Percentiles rank a stretch among this genome's conserved stretches.
These are phyloP conservation scores for Trichosporon sp. DNA, from an alignment of 1,284 basidiomycete species.

Conservation along the genomic window DNA sequence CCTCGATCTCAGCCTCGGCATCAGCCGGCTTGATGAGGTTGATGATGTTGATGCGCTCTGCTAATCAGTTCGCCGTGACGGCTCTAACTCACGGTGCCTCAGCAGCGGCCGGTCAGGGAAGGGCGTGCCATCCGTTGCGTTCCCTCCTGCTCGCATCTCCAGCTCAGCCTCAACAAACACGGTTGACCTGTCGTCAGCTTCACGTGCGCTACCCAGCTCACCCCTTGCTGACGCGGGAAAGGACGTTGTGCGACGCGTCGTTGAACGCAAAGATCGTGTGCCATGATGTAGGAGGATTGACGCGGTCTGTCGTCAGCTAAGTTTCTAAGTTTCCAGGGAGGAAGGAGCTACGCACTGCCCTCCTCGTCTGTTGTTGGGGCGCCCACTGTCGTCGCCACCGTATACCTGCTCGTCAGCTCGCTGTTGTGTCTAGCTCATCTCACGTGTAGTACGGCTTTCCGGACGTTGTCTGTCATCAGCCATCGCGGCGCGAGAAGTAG, in stretches of 20 bases:
- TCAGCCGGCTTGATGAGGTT: constrained; percentile 34
- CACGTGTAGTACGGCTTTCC: constrained; percentile 51
- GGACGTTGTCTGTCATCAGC: constrained; percentile 36
- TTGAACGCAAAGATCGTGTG: constrained; percentile 52
- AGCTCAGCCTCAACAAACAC: constrained; percentile 54
- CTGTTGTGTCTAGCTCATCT: neutral
- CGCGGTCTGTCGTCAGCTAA: constrained; percentile 23
- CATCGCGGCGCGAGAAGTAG: too few species aligned
- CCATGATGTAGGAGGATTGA: constrained; percentile 46
- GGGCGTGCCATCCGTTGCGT: constrained; percentile 34
- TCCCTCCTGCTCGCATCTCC: constrained; percentile 43
- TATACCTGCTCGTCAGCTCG: constrained; percentile 38
- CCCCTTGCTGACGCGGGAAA: constrained; percentile 47
- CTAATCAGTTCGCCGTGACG: neutral
- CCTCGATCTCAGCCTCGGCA: constrained; percentile 24
- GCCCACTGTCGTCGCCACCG: constrained; percentile 44
- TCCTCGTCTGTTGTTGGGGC: constrained; percentile 30
- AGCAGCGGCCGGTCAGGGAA: constrained; percentile 43
- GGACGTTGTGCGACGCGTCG: constrained; percentile 39
- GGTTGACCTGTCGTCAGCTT: constrained; percentile 36
- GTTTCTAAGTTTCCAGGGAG: too few species aligned
- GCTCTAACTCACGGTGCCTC: constrained; percentile 41
- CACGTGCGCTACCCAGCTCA: constrained; percentile 24
- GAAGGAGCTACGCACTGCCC: constrained; percentile 32
- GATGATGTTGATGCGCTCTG: constrained; percentile 42